Base-by-base conservation (phyloP, 2,329 filamentous ascomycete genomes). In the Neoascochyta sp. region DNA sequence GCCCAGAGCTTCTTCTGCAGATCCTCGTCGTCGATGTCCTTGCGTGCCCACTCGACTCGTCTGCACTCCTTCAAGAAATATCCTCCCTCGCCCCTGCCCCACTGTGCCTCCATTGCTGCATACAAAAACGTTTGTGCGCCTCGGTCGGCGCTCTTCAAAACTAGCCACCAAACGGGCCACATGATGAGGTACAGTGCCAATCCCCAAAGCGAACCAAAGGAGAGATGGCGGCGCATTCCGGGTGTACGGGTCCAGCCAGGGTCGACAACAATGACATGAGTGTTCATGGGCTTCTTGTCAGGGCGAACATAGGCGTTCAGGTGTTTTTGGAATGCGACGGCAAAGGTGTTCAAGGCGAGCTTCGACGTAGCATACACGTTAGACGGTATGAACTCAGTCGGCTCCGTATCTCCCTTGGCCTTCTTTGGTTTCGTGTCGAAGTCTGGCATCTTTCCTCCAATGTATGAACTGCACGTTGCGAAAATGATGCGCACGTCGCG, bases 401-500 rank as follows among this genome's bases (percentile, higher is more conserved):
- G 42, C 22, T 43, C 47, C 13, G 41, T 33, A 11, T 53, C 53
- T 58, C 55, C 75, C 70, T 69, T 71, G 82, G 75, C 68, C 74
- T 78, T 65, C 75, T 72, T 4, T 8, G 66, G 63, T 13, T 72
- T 42, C 9, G 52, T 15, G 38, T 67, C 52, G 66, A 70, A 74
- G 25, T 73, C 73, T 12, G 85, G 68, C 7, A 86, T 71, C 9
- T 81, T 81, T 4, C 83, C 85, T 2, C 76, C 78, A 46, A 95
- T 85, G 64, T 98, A 96, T 18, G 86, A 82, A 12, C 86, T 81
- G 61, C 93, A 98, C 0, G 86, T 93, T 2, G 85, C 74, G 45
- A 96, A 78, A 34, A 98, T 74, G 39, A 98, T 75, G 39, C 92
- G 76, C 10, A 98, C 87, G 61, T 98, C 92, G 50, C 92, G 79